These are phyloP conservation scores for Crithidia mellificae DNA, from an alignment of 208 protist genomes.

Conservation along the genomic window DNA sequence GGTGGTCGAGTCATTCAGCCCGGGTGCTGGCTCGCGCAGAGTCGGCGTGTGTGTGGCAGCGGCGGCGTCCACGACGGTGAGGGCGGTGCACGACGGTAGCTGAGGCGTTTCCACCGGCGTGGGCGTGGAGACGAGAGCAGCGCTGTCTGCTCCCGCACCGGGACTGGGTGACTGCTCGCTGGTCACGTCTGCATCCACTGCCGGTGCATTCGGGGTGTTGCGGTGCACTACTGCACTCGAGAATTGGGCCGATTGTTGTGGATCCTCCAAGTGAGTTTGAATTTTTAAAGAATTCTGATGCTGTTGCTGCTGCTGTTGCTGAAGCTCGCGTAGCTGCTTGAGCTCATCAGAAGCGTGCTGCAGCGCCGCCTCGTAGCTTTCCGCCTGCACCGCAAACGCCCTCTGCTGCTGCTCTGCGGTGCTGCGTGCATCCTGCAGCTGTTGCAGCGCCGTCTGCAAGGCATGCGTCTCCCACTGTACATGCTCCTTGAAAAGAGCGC, in stretches of 20 bases:
- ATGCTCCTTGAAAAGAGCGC: not conserved
- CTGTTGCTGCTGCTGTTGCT: not conserved
- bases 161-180: not conserved
- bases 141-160: too few species aligned
- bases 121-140: slow-evolving; percentile 11
- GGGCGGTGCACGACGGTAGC: slow-evolving; percentile 1
- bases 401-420: slow-evolving; percentile 17
- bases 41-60: not conserved
- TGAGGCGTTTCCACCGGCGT: not conserved
- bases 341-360: slow-evolving; percentile 42
- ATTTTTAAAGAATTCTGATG: not conserved
- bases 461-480: not conserved
- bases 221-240: not conserved
- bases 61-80: not conserved
- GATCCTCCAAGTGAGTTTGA: not conserved
- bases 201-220: not conserved
- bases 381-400: slow-evolving; percentile 24
- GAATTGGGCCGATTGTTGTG: not conserved
- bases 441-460: not conserved
- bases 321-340: slow-evolving; percentile 20
- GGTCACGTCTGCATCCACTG: not conserved
- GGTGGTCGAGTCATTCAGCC: not conserved
- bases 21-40: not conserved
- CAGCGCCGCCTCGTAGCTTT: slow-evolving; percentile 37
- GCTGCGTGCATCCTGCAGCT: not conserved